Base-by-base conservation (phyloP, 495 filamentous ascomycete species). In the Halenospora varia region DNA sequence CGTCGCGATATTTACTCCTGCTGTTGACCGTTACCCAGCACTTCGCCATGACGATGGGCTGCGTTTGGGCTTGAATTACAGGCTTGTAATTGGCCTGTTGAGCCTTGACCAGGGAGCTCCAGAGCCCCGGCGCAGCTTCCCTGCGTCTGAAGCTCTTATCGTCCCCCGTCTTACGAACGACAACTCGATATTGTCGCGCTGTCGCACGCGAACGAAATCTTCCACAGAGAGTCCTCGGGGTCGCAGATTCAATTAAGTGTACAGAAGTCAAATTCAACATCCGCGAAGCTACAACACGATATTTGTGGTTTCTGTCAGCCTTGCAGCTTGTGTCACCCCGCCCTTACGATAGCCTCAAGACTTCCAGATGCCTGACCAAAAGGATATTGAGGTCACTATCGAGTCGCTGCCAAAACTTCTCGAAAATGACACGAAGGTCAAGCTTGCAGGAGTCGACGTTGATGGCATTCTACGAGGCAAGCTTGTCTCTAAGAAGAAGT, bases 401-500 rank as follows among this genome's bases (percentile, higher is more conserved):
- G 81, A 86, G 10, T 75, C 79, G 48, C 76, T 92, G 25, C 81
- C 86, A 8, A 67, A 78, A 24, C 68, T 94, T 25, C 83, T 97
- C 10, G 66, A 74, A 56, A 54, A 88, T 69, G 94, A 98, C 71
- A 86, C 77, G 61, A 85, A 86, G 56, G 91, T 98, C 68, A 98
- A 97, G 70, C 80, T 98, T 29, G 92, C 89, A 17, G 94, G 94
- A 15, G 69, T 95, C 55, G 94, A 98, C 69, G 89, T 93, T 53
- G 94, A 98, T 69, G 94, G 94, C 59, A 78, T 87, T 25, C 80
- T 96, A 23, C 89, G 94, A 17, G 94, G 94, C 55, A 98, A 98
- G 74, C 81, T 98, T 41, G 86, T 98, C 68, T 89, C 92, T 62
- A 97, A 96, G 76, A 89, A 88, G 69, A 98, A 98, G 74, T 98